Conservation (phyloP, 2,329 filamentous ascomycete genomes). For the Aspergillus sp. region DNA sequence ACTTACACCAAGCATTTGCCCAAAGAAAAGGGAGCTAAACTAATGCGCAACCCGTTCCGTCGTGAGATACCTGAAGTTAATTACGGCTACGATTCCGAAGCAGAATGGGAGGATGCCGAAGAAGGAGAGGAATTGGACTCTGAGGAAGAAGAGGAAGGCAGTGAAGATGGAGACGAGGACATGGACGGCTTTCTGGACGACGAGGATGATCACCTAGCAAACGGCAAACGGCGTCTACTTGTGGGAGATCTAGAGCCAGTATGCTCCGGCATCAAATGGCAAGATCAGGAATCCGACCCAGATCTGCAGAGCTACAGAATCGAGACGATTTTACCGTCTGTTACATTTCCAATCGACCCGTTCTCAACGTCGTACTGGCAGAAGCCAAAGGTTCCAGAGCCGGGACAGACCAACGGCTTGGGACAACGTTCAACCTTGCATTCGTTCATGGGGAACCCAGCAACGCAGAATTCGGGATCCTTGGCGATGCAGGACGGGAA, state of each 20-base stretch:
- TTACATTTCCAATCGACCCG: conserved; percentile 70
- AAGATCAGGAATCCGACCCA: conserved; percentile 53
- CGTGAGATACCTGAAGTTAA: conserved; percentile 55
- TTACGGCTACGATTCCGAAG: conserved; percentile 68
- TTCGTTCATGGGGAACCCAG: conserved; percentile 22
- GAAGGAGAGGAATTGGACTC: conserved; percentile 69
- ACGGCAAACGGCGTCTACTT: conserved; percentile 57
- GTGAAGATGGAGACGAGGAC: conserved; percentile 71
- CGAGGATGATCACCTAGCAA: conserved; percentile 65
- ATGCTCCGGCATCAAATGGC: conserved; percentile 81
- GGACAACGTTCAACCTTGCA: conserved; percentile 20
- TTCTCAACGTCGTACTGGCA: conserved; percentile 82
- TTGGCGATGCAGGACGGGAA: conserved; percentile 13
- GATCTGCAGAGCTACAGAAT: conserved; percentile 65
- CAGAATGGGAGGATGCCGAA: conserved; percentile 67
- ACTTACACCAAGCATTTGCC: conserved; percentile 56
- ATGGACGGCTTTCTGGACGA: conserved; percentile 91
- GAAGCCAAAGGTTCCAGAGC: conserved; percentile 28
- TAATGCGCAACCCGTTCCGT: conserved; percentile 56
- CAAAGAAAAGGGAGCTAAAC: conserved; percentile 38
- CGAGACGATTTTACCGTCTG: conserved; percentile 65
- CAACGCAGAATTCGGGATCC: conserved; percentile 3
- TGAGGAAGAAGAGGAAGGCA: conserved; percentile 63
- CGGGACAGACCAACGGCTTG: conserved; percentile 18
- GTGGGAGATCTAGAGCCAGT: conserved; percentile 72